A percentile compares a stretch with the other conserved stretches of the same genome.
These are phyloP conservation scores for Ascochyta viciae-villosae DNA, from an alignment of 2,329 filamentous ascomycete species.

Conservation along the genomic window DNA sequence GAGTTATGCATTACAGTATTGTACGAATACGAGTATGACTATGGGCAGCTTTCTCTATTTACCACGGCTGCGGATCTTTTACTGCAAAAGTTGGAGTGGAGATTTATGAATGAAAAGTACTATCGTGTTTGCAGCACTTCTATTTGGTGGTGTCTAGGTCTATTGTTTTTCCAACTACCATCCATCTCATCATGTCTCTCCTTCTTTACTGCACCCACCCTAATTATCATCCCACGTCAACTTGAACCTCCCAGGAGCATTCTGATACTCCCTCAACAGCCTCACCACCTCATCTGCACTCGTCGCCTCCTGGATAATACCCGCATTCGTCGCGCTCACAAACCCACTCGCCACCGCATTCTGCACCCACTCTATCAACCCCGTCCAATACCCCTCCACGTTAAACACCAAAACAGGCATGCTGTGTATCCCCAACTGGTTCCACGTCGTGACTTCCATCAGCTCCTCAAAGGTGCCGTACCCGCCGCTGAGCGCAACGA, in stretches of 20 bases:
- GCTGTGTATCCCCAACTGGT: conserved; percentile 93
- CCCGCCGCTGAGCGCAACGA: conserved; percentile 86
- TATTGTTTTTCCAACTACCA: no score
- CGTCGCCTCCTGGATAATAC: conserved; percentile 80
- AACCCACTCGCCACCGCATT: conserved; percentile 80
- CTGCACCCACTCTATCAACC: conserved; percentile 80
- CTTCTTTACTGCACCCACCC: not conserved
- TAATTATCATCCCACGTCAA: conserved; percentile 74
- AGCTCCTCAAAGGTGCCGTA: conserved; percentile 97
- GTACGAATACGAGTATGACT: not conserved
- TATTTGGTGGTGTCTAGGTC: no score
- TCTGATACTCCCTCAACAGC: conserved; percentile 75
- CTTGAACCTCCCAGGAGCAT: conserved; percentile 76
- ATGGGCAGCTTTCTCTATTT: no score
- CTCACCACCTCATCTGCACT: conserved; percentile 75
- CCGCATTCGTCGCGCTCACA: conserved; percentile 71
- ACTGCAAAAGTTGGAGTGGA: no score
- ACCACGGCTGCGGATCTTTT: no score
- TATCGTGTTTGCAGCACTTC: no score
- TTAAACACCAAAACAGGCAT: conserved; percentile 78
- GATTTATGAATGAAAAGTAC: no score
- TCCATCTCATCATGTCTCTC: no score
- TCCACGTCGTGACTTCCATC: conserved; percentile 91
- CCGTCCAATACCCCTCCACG: conserved; percentile 90
- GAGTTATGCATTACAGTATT: not conserved